A percentile compares a stretch with the other conserved stretches of the same genome.
phyloP scores from a whole-genome alignment of 805 yeast genomes.

The Wickerhamomyces strasburgensis region DNA sequence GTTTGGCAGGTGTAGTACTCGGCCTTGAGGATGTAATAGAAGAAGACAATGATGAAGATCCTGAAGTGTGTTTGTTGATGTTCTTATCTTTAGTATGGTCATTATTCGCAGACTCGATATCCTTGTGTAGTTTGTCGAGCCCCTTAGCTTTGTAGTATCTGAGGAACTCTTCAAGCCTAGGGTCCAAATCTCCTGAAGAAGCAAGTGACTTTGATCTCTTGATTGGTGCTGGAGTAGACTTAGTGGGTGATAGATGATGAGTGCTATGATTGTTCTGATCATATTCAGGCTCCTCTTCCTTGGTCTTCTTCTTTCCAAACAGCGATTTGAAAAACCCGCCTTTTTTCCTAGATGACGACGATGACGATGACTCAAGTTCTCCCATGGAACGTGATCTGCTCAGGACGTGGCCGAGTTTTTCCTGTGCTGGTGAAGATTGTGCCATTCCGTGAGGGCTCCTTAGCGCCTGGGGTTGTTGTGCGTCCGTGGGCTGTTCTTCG shows the following conservation, averaged over 20 bases:
- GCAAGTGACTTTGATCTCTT: slow-evolving; percentile 16
- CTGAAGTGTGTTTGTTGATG: slow-evolving; percentile 2
- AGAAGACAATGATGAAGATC: slow-evolving; percentile 7
- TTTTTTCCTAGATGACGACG: slow-evolving; percentile 23
- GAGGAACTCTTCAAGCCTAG: slow-evolving; percentile 42
- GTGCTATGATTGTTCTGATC: too few relatives aligned
- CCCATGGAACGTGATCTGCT: slow-evolving; percentile 30
- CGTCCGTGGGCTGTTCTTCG: neutral
- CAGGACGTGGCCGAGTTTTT: slow-evolving; percentile 14
- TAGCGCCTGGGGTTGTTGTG: neutral
- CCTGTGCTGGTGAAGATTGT: slow-evolving; percentile 7
- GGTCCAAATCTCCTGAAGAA: slow-evolving; percentile 32
- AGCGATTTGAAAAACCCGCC: slow-evolving; percentile 33
- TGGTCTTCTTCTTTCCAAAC: slow-evolving; percentile 26
- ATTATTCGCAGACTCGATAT: too few relatives aligned
- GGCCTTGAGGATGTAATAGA: slow-evolving; percentile 9
- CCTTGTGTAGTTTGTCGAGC: slow-evolving; percentile 18
- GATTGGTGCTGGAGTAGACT: slow-evolving; percentile 8
- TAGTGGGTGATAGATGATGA: slow-evolving; percentile 1
- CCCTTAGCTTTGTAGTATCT: slow-evolving; percentile 31
- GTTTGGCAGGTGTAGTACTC: neutral
- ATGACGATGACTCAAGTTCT: slow-evolving; percentile 11
- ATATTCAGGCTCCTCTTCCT: too few relatives aligned
- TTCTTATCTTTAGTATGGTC: neutral
- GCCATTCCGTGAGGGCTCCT: slow-evolving; percentile 6